phyloP scores from a whole-genome alignment of 257 asterid genomes.

The Penstemon barbatus region DNA sequence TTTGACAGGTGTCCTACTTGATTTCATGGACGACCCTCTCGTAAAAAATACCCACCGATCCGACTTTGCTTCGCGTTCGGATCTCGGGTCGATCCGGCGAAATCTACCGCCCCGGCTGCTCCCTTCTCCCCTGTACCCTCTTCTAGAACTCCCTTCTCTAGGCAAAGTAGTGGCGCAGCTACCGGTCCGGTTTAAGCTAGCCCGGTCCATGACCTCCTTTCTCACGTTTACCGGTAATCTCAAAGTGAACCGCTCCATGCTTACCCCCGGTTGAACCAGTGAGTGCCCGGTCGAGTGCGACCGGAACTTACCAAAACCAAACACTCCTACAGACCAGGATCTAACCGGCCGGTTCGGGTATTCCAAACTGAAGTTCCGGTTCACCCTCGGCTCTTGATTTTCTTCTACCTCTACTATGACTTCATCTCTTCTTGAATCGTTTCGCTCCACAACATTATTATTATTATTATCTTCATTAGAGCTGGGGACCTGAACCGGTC shows the following conservation, averaged over 20 bases:
- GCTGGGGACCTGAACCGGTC: conserved; percentile 13
- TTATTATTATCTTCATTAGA: not conserved
- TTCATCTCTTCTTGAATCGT: conserved; percentile 19
- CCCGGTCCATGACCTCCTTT: conserved; percentile 75
- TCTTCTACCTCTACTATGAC: conserved; percentile 32
- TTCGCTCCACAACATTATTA: not conserved
- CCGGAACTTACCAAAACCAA: conserved; percentile 58
- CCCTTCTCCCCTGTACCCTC: conserved; percentile 60
- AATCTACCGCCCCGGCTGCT: conserved; percentile 46
- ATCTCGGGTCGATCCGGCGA: not conserved
- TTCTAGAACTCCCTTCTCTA: conserved; percentile 49
- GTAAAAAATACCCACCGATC: conserved; percentile 5
- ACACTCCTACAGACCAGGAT: conserved; percentile 42
- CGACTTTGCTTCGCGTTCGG: conserved; percentile 1
- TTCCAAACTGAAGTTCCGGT: conserved; percentile 39
- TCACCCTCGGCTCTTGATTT: conserved; percentile 15
- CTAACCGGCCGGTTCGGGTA: conserved; percentile 30
- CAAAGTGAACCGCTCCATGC: conserved; percentile 71
- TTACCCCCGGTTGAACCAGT: conserved; percentile 66
- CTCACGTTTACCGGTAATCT: conserved; percentile 59
- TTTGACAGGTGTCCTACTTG: not conserved
- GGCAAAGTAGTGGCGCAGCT: conserved; percentile 45
- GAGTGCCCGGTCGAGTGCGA: conserved; percentile 97
- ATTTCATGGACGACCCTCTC: not conserved
- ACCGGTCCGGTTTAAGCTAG: conserved; percentile 53